These are phyloP conservation scores for Magnusiomyces sp. DNA, from an alignment of 1,139 yeast genomes.

Conservation along the genomic window DNA sequence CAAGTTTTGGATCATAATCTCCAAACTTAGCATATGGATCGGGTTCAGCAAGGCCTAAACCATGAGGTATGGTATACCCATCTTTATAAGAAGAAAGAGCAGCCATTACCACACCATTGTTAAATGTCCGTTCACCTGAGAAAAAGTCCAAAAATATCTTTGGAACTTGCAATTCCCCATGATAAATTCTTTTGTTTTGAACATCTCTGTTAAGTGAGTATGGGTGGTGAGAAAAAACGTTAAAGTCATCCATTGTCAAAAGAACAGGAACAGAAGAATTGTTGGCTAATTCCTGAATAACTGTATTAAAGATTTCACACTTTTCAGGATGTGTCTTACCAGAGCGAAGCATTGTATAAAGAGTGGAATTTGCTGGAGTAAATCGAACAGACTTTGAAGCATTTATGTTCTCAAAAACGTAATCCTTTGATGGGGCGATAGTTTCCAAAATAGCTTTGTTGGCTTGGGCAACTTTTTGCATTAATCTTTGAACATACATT, in stretches of 20 bases:
- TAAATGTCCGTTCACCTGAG: conserved; percentile 45
- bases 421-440: conserved; percentile 28
- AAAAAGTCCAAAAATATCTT: conserved; percentile 47
- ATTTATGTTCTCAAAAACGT: conserved; percentile 11
- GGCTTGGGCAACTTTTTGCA: conserved; percentile 48
- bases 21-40: conserved; percentile 48
- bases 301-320: conserved; percentile 41
- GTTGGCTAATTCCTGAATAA: conserved; percentile 46
- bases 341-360: conserved; percentile 36
- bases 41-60: conserved; percentile 43
- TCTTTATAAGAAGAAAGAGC: conserved; percentile 47
- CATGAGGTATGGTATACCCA: conserved; percentile 52
- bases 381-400: conserved; percentile 24
- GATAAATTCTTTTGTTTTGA: conserved; percentile 50
- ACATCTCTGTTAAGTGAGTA: conserved; percentile 54
- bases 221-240: conserved; percentile 50
- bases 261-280: conserved; percentile 50
- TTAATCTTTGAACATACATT: conserved; percentile 58
- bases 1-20: conserved; percentile 49
- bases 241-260: conserved; percentile 68
- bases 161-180: conserved; percentile 61
- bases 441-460: conserved; percentile 46
- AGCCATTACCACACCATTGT: conserved; percentile 56
- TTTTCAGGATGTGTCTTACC: conserved; percentile 32
- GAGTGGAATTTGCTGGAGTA: conserved; percentile 38